Evolutionary conservation across 2,329 filamentous ascomycete genomes (phyloP), one percentile per base, ranked within the genome.

Genomic region (Trichoderma koningiopsis): DNA sequence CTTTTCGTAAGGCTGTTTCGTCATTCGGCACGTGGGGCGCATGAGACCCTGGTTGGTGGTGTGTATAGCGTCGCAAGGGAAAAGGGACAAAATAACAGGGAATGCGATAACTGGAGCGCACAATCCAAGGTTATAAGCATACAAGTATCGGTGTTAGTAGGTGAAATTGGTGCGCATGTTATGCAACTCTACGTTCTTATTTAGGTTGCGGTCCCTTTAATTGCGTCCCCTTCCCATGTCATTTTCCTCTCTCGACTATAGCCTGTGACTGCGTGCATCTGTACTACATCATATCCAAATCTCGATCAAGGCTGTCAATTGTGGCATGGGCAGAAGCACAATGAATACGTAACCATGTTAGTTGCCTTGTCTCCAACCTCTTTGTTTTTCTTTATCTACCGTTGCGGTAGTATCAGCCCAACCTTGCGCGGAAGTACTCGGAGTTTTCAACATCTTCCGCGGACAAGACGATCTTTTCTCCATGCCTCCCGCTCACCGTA

Each of bases 21-120:
- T 61, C 56, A 61, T 61, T 55, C 49, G 40, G 63, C 63, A 67
- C 65, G 65, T 68, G 65, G 65, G 65, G 65, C 47, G 22, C 56
- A 43, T 61, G 53, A 52, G 43, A 68, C 47, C 65, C 65, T 61
- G 57, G 65, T 68, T 61, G 55, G 65, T 43, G 65, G 43, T 29
- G 49, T 61, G 43, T 43, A 60, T 47, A 35, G 47, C 16, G 19
- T 8, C 40, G 37, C 16, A 8, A 19, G 8, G 16, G 19, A 14
- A 13, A 35, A n/a, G 40, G 16, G 40, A 43, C 40, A 43, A 19
- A 43, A 43, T 8, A 43, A n/a, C 40, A 43, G 16, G 40, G 40
- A n/a, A 43, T 43, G 40, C 40, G 40, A 43, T 7, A 43, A n/a
- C 10, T n/a, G 6, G 19, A n/a, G 19, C 40, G 7, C 16, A n/a